Evolutionary conservation across 306 rosid species (phyloP), one percentile per base, ranked within the genome.

Genomic region (Trifolium fragiferum): DNA sequence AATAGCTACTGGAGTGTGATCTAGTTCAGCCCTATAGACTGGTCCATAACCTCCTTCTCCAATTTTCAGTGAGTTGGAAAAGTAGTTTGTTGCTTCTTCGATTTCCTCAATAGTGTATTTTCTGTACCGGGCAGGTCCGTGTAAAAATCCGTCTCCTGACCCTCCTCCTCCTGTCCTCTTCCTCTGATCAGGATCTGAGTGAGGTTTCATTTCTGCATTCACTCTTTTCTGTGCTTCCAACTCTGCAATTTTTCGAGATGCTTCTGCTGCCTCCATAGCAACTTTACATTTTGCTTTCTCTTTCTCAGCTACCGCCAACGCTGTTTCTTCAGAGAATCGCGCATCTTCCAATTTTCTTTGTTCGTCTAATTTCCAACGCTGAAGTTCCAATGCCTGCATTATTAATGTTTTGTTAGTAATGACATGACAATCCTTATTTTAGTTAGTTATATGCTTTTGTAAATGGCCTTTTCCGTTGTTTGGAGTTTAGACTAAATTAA

Each of bases 1-100:
- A 21, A 92, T 76, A 10, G 98, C 98, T 13, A 93, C 97, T 10
- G 74, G 66, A 0, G 98, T 93, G 86, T 90, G 97, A 78, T 89
- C 96, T 53, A 93, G 82, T 74, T 89, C 89, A 53, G 88, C 79
- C 63, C 75, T 80, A 70, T 69, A 93, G 20, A 90, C 97, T 1
- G 98, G 97, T 7, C 97, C 98, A 58, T 90, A 93, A 51, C 97
- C 97, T 57, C 98, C 97, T 87, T 93, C 98, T 1, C 98, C 97
- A 11, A 93, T 85, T 78, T 89, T 90, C 61, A 79, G 82, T 35
- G 84, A 38, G 15, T 59, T 70, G 0, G 84, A 18, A 60, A 93
- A 90, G 72, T 41, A 30, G 0, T 79, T 27, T 15, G 98, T 90
- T 46, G 97, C 98, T 4, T 40, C 76, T 84, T 93, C 95, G 20